Base-by-base conservation (phyloP, 805 yeast genomes). In the Yarrowia bubula region DNA sequence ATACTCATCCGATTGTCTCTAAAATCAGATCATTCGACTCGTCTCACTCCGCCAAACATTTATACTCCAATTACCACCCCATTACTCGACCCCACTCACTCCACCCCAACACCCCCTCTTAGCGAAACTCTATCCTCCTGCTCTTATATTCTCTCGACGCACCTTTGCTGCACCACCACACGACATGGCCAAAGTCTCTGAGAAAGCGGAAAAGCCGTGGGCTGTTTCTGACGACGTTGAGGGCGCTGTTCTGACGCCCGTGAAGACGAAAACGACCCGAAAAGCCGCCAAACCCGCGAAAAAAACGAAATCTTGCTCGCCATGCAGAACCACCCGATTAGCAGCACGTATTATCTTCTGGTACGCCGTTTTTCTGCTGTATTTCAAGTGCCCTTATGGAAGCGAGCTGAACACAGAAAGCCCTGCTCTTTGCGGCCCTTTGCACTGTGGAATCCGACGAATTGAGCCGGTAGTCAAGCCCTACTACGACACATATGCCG, bases 321-420 rank as follows among this genome's bases (percentile, higher is more conserved):
- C 47, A 35, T 53, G 66, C 35, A 38, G 64, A 41, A 48, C 50
- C 51, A 39, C 42, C 17, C 28, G 64, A 3, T 33, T 51, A 11
- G 41, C n/a, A 9, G 17, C 64, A 22, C 67, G 73, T 35, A 46
- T 70, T n/a, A 66, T 71, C 65, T 68, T 72, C 55, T 69, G 74
- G 67, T 71, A 71, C 65, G 18, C 67, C 31, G 64, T 71, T 8
- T 71, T 67, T 47, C 65, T 71, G 63, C 57, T 69, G 11, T 42
- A 69, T 14, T 70, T 71, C 69, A 58, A 41, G 47, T 71, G 74
- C 43, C 73, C 74, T 6, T 66, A 70, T 1, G 43, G 67, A 37
- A n/a, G 60, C 8, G 62, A 51, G 15, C 50, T 67, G 18, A 47
- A 50, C 35, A 58, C 58, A 10, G 44, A 63, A 28, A 18, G 48